These are phyloP conservation scores for Ogataea siamensis DNA, from an alignment of 805 yeast species.

Conservation along the genomic window DNA sequence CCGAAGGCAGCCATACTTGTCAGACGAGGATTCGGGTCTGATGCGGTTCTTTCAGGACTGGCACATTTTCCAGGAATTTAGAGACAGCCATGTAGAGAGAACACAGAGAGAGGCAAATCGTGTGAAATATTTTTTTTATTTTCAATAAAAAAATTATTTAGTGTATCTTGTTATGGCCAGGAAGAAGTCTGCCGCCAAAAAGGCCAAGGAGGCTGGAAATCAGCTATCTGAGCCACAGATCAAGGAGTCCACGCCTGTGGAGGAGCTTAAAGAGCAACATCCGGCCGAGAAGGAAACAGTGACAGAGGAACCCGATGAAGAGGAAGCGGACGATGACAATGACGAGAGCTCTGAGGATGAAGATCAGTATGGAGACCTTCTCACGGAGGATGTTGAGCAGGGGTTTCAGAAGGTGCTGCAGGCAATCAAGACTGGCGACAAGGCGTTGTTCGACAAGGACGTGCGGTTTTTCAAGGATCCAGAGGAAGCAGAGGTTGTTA, in stretches of 20 bases:
- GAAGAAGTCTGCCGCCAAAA: slow-evolving; percentile 82
- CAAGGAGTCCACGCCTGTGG: slow-evolving; percentile 20
- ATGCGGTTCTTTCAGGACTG: too few species aligned
- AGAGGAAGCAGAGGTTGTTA: slow-evolving; percentile 38
- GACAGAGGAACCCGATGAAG: slow-evolving; percentile 31
- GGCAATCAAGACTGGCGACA: slow-evolving; percentile 69
- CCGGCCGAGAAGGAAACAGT: slow-evolving; percentile 11
- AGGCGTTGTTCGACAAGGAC: slow-evolving; percentile 60
- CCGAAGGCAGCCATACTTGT: too few species aligned
- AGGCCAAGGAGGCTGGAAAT: slow-evolving; percentile 42
- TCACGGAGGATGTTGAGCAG: slow-evolving; percentile 80
- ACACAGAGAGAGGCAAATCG: too few species aligned
- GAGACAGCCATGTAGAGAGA: too few species aligned
- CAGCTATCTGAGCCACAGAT: background rate
- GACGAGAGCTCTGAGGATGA: slow-evolving; percentile 60
- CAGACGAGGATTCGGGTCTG: too few species aligned
- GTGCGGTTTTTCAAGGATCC: slow-evolving; percentile 69
- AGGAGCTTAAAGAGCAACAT: background rate
- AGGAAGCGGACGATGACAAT: slow-evolving; percentile 19
- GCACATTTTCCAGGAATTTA: too few species aligned
- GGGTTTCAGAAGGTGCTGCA: slow-evolving; percentile 71
- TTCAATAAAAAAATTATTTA: slow-evolving; percentile 1
- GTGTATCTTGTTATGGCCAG: slow-evolving; percentile 56
- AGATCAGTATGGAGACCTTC: slow-evolving; percentile 86
- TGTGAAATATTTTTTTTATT: background rate